Base-by-base conservation (phyloP, 1,139 yeast species). In the Arxiozyma heterogenica region DNA sequence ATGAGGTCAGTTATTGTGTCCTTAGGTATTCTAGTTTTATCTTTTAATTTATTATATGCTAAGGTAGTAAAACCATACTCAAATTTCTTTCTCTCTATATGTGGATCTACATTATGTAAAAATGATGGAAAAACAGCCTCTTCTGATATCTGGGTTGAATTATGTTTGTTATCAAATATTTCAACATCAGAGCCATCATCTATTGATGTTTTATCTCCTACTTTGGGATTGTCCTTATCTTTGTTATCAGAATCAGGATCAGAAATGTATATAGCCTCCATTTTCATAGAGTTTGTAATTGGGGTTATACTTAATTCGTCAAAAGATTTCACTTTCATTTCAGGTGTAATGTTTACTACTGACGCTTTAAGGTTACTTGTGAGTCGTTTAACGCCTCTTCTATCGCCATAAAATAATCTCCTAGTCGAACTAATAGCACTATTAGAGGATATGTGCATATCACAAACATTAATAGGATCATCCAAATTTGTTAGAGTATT, bases 41-140 rank as follows among this genome's bases (percentile, higher is more conserved):
- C 51, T 1, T 34, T 52, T 41, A 61, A 47, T 30, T 51, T 55
- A 22, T 44, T 48, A 20, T 51, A 43, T 3, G 58, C 57, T n/a
- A 54, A 52, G 11, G 52, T 54, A 15, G 60, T 55, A 23, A 62
- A 52, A 8, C 54, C 53, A 41, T 58, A 58, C 39, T 62, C 58
- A 42, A 51, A 53, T 47, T 51, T 57, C 41, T 57, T 56, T 39
- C 60, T 57, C 25, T 56, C 57, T 15, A 51, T 51, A 39, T 46
- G 20, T 20, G 43, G 49, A 38, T 46, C 49, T 8, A 46, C 20
- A 34, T 34, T 8, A 34, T 34, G 39, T 34, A 34, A 6, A 38
- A 22, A 34, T 17, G 25, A 21, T 18, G 49, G 27, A 6, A 30
- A 7, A 22, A 27, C 42, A 42, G 15, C 21, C 3, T 41, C 41